A percentile compares a stretch with the other conserved stretches of the same genome.
These are phyloP conservation scores for Clitopilus hobsonii DNA, from an alignment of 768 basidiomycete genomes.

Conservation along the genomic window DNA sequence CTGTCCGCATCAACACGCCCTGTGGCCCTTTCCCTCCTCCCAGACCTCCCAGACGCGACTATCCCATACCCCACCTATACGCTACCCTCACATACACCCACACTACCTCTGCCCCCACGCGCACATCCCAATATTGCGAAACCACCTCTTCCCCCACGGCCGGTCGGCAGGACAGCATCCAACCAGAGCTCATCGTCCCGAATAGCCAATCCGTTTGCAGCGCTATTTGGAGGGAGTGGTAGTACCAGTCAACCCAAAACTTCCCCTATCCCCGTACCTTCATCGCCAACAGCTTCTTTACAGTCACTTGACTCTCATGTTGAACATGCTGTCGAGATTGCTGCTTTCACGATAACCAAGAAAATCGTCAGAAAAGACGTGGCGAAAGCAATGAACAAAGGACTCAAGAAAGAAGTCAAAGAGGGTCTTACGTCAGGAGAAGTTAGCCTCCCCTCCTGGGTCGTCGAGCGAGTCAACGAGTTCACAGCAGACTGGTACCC, in stretches of 20 bases:
- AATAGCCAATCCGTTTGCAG: slow-evolving; percentile 72
- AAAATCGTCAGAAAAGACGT: slow-evolving; percentile 50
- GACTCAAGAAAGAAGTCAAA: slow-evolving; percentile 54
- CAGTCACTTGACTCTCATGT: slow-evolving; percentile 24
- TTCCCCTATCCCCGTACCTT: slow-evolving; percentile 23
- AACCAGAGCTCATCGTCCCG: slow-evolving; percentile 32
- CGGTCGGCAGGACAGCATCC: slow-evolving; percentile 19
- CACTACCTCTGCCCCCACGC: slow-evolving; percentile 47
- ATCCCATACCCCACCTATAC: slow-evolving; percentile 44
- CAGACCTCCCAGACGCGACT: slow-evolving; percentile 45
- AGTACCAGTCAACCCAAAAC: slow-evolving; percentile 18
- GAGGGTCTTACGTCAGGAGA: slow-evolving; percentile 25
- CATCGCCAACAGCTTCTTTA: slow-evolving; percentile 26
- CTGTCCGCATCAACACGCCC: slow-evolving; percentile 28
- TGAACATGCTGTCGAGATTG: slow-evolving; percentile 45
- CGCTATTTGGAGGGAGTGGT: slow-evolving; percentile 57
- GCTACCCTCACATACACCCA: slow-evolving; percentile 37
- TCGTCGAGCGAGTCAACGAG: slow-evolving; percentile 52
- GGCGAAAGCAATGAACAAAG: slow-evolving; percentile 46
- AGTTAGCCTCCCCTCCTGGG: slow-evolving; percentile 46
- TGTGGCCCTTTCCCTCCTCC: slow-evolving; percentile 33
- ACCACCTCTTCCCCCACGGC: slow-evolving; percentile 38
- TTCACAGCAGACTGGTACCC: slow-evolving; percentile 55
- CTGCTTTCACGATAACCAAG: slow-evolving; percentile 54
- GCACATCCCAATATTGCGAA: slow-evolving; percentile 23